Base-by-base conservation (phyloP, 1,139 yeast species). In the Debaryomycetaceae sp. region DNA sequence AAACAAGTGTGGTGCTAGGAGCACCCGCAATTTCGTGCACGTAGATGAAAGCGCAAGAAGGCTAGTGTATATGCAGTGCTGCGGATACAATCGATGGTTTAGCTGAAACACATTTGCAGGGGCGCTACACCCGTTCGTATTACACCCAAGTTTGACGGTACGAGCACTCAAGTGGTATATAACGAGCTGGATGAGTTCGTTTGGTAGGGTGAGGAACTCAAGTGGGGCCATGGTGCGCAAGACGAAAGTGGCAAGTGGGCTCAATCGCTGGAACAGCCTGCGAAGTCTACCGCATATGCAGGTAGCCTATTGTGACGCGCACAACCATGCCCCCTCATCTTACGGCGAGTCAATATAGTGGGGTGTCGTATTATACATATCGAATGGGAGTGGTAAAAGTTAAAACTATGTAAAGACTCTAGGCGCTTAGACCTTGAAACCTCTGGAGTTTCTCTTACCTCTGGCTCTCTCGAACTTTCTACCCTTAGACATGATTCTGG, bases 401-500 rank as follows among this genome's bases (percentile, higher is more conserved):
- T 16, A 25, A 25, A 25, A 16, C 8, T n/a, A 25, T 18, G 18
- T 9, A 19, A 12, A 10, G n/a, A 16, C 52, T 45, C 48, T 56
- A n/a, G n/a, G n/a, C 58, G 53, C 59, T 86, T 91, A 91, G 74
- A 93, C 99, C 85, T 91, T 91, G 98, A 91, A 91, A 78, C 96
- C 98, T 81, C 95, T 86, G 52, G 97, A 89, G 71, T 78, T 83
- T 79, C 99, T 83, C 73, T 85, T 93, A 82, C 98, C 98, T 85
- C 98, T 91, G 61, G 96, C 98, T 74, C 93, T 86, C 82, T 93
- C 98, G 80, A 91, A 91, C 78, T 91, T 93, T 81, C 97, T 91
- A 69, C 98, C 98, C 72, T 78, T 88, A 49, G 97, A 89, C 64
- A 74, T 62, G 70, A 91, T 83, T 79, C 95, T 88, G 75, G 99